Base-by-base conservation (phyloP, 805 yeast genomes). In the Maudiozyma bulderi region DNA sequence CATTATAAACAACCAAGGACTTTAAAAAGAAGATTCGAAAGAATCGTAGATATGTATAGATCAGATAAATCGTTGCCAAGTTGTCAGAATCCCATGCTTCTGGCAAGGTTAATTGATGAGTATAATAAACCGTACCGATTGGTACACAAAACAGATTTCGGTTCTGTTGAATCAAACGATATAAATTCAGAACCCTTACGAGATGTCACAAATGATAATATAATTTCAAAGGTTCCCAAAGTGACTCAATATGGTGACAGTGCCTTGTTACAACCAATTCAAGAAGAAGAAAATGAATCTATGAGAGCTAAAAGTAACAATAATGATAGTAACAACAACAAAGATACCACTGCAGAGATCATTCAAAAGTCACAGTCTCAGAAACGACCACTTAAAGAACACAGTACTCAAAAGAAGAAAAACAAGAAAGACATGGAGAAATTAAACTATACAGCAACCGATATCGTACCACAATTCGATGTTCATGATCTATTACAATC, bases 1-100 rank as follows among this genome's bases (percentile, higher is more conserved):
- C 50, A 50, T 8, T 62, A 61, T 37, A 58, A 57, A 35, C 69
- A 65, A 45, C 55, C 55, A 30, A 57, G 69, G 30, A 64, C 68
- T 3, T 35, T 65, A 31, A 60, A 56, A 52, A 58, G 51, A 8
- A 54, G 64, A 38, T 64, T 62, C 40, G 61, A 59, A 14, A 61
- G 57, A 47, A 40, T 65, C 40, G 52, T 52, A 33, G 57, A 53
- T 5, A 28, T 47, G 7, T 56, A 49, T 45, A 40, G 47, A 8
- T 48, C 37, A 3, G 54, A 51, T 43, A 50, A 46, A 15, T 42
- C 33, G 6, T 13, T 31, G 29, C 45, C 52, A 6, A 8, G 9
- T 2, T 51, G 54, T 42, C 13, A 13, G 13, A 39, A 51, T 26
- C 37, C 35, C 1, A 6, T 2, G 3, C 40, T 50, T 33, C 32